These are phyloP conservation scores for Colletotrichum eremochloae DNA, from an alignment of 2,329 filamentous ascomycete genomes.

Conservation along the genomic window DNA sequence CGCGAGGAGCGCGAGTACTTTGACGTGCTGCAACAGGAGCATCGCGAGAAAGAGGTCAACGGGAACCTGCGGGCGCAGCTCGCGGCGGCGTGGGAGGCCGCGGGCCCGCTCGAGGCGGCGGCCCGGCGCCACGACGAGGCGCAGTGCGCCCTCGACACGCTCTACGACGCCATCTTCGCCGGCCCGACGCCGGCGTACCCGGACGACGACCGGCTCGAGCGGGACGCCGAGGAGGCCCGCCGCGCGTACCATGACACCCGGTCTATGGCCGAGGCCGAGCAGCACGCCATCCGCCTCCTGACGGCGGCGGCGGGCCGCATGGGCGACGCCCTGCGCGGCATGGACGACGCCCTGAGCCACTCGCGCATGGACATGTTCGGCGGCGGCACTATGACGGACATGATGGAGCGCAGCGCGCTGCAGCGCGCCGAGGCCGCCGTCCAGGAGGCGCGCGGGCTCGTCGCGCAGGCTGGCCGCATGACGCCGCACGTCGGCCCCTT, in stretches of 20 bases:
- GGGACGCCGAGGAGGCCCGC: conserved; percentile 51
- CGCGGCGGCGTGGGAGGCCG: conserved; percentile 54
- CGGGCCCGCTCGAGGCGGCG: conserved; percentile 53
- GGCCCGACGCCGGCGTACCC: conserved; percentile 61
- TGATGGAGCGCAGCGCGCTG: conserved; percentile 67
- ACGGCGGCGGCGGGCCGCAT: conserved; percentile 55
- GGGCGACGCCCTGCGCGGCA: conserved; percentile 50
- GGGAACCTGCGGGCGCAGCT: conserved; percentile 56
- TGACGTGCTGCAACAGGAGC: conserved; percentile 63
- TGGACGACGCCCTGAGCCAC: conserved; percentile 57
- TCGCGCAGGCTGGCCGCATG: conserved; percentile 56
- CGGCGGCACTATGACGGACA: conserved; percentile 61
- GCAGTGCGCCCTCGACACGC: conserved; percentile 61
- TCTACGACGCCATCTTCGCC: conserved; percentile 67
- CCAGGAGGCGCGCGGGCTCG: conserved; percentile 55
- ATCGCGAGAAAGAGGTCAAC: conserved; percentile 59
- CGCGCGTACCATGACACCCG: conserved; percentile 55
- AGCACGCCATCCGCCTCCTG: conserved; percentile 57
- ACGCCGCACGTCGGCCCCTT: conserved; percentile 56
- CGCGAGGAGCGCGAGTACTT: conserved; percentile 70
- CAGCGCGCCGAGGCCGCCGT: conserved; percentile 60
- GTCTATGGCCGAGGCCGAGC: conserved; percentile 54
- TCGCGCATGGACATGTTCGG: conserved; percentile 63
- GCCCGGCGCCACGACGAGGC: conserved; percentile 54
- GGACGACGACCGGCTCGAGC: conserved; percentile 65